These are phyloP conservation scores for Gypsophila paniculata DNA, from an alignment of 179 eudicot genomes.

Conservation along the genomic window DNA sequence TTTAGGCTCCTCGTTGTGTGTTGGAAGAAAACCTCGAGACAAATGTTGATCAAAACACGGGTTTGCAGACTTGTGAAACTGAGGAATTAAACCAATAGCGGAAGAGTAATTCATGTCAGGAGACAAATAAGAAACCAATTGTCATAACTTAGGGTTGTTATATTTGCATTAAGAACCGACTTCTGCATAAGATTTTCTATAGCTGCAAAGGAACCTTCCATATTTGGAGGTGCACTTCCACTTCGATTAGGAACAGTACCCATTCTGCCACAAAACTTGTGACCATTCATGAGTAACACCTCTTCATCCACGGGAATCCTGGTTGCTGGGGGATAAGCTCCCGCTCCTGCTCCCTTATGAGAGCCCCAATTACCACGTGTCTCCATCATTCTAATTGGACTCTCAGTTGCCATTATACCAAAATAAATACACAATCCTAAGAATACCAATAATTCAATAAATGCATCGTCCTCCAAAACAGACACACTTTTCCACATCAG, in stretches of 20 bases:
- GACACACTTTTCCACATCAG: constrained; percentile 9
- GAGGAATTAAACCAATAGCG: constrained; percentile 35
- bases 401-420: constrained; percentile 66
- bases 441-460: constrained; percentile 19
- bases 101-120: constrained; percentile 33
- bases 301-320: constrained; percentile 44
- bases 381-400: constrained; percentile 50
- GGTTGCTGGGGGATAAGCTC: too few relatives aligned
- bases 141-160: constrained; percentile 27
- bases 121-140: too few relatives aligned
- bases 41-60: constrained; percentile 35
- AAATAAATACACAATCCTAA: constrained; percentile 24
- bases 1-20: constrained; percentile 59
- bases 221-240: constrained; percentile 69
- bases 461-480: constrained; percentile 30
- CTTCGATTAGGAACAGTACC: constrained; percentile 39
- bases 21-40: constrained; percentile 43
- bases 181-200: constrained; percentile 47
- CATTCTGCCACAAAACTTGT: constrained; percentile 34
- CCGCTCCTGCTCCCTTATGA: too few relatives aligned
- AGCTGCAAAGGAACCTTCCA: constrained; percentile 62
- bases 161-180: too few relatives aligned
- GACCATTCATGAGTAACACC: constrained; percentile 43
- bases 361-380: too few relatives aligned
- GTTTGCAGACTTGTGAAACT: constrained; percentile 36